Percentiles rank a stretch among this genome's conserved stretches.
Conservation (phyloP, 2,329 filamentous ascomycete genomes). For the Basipetospora chlamydospora region DNA sequence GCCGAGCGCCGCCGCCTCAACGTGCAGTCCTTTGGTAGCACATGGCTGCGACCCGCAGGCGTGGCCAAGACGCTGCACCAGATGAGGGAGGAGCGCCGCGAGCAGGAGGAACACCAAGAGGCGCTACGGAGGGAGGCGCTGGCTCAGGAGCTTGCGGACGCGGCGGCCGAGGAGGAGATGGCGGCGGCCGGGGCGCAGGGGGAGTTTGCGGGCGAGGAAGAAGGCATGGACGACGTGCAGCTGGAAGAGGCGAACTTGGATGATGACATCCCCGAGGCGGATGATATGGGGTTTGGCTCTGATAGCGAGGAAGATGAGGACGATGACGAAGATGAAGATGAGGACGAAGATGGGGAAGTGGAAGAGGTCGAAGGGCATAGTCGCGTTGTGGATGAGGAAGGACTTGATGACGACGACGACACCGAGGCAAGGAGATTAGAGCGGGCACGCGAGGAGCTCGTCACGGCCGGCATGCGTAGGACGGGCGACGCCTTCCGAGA, state of each 20-base stretch:
- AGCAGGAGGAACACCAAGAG: slow-evolving; percentile 74
- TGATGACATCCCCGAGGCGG: slow-evolving; percentile 58
- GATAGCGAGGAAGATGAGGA: slow-evolving; percentile 22
- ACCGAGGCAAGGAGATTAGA: slow-evolving; percentile 15
- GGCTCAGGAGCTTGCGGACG: slow-evolving; percentile 60
- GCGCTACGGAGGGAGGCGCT: slow-evolving; percentile 55
- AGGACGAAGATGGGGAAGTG: slow-evolving; percentile 25
- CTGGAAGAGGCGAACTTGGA: slow-evolving; percentile 50
- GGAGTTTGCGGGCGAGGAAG: slow-evolving; percentile 26
- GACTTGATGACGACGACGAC: slow-evolving; percentile 7
- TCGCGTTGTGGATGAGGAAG: slow-evolving; percentile 20
- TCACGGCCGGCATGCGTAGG: slow-evolving; percentile 36
- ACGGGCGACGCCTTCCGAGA: slow-evolving; percentile 48
- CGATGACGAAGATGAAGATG: slow-evolving; percentile 25
- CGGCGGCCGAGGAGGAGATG: slow-evolving; percentile 27
- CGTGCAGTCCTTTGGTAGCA: slow-evolving; percentile 73
- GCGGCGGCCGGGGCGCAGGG: slow-evolving; percentile 29
- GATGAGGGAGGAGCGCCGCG: slow-evolving; percentile 74
- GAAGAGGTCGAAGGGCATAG: slow-evolving; percentile 16
- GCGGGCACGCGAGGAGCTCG: slow-evolving; percentile 32
- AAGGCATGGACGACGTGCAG: slow-evolving; percentile 39
- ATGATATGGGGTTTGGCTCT: slow-evolving; percentile 26
- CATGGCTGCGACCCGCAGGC: slow-evolving; percentile 83
- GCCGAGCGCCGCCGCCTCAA: slow-evolving; percentile 65
- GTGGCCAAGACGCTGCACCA: slow-evolving; percentile 82